Base-by-base conservation (phyloP, 768 basidiomycete species). In the Auricularia sp. region DNA sequence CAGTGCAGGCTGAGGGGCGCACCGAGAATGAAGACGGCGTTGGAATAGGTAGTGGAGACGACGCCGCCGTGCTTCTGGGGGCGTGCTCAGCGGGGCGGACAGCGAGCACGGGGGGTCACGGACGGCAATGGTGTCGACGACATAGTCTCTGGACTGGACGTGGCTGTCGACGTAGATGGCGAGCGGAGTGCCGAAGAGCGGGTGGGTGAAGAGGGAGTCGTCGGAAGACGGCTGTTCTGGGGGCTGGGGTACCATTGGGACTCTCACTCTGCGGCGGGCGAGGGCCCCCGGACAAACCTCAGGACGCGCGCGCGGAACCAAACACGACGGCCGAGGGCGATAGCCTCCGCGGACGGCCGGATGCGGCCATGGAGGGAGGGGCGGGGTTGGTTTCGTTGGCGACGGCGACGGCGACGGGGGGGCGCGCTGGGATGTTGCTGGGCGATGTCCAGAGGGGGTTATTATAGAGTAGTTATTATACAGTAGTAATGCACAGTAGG, bases 1-100 rank as follows among this genome's bases (percentile, higher is more conserved):
- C 34, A 23, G 18, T 43, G 33, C 56, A 29, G 18, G 35, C 53
- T 18, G 21, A n/a, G 58, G 51, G n/a, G 76, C 83, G 65, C 69
- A 90, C 90, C 90, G 65, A 93, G 80, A 62, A 93, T 88, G 71
- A 91, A 91, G 1, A 84, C 78, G 4, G 90, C 88, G 23, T 85
- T 85, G 67, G 88, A 91, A 72, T 93, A 93, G 10, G 86, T 84
- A 44, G 84, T 83, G 34, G 86, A 84, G 59, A 91, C 81, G 5
- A 79, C 77, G 16, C 91, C 91, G 34, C 91, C 91, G 71, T 91
- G 81, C 79, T 84, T 87, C 91, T 93, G 75, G 34, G 34, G 42
- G 35, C 47, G 21, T 21, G 59, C 14, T 34, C 29, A 11, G 36
- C 23, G 6, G 36, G 61, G 43, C 54, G n/a, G 21, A 60, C 61